phyloP scores from a whole-genome alignment of 345 rosid species.

The Carallia brachiata region DNA sequence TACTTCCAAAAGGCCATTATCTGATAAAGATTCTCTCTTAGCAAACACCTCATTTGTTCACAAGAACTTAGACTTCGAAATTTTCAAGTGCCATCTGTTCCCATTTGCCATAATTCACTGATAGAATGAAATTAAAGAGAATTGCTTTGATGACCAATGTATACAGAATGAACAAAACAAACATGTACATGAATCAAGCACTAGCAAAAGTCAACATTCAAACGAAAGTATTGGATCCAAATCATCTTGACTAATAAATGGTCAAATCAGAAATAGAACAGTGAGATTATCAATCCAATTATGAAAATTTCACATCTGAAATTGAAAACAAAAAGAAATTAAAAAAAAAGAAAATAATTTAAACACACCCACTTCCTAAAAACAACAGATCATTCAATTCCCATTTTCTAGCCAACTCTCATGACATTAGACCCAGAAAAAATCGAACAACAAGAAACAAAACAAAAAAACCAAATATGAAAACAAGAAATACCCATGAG shows the following conservation, averaged over 20 bases:
- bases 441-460: not conserved
- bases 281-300: not conserved
- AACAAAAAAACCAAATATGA: not conserved
- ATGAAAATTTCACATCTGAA: not conserved
- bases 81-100: no score
- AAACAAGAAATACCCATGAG: slow-evolving; percentile 31
- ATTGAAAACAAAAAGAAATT: not conserved
- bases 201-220: no score
- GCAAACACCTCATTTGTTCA: no score
- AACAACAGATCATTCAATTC: slow-evolving; percentile 7
- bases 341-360: not conserved
- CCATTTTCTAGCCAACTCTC: not conserved
- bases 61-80: no score
- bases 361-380: not conserved
- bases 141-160: no score
- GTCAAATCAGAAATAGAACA: slow-evolving; percentile 6
- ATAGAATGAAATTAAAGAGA: no score
- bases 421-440: slow-evolving; percentile 1
- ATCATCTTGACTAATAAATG: not conserved
- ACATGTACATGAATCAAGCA: no score
- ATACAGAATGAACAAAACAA: no score
- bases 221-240: not conserved
- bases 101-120: no score
- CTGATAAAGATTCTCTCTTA: no score
- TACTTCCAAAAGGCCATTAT: no score